phyloP scores from a whole-genome alignment of 1,284 basidiomycete genomes.

The Sanghuangporus sanghuang region DNA sequence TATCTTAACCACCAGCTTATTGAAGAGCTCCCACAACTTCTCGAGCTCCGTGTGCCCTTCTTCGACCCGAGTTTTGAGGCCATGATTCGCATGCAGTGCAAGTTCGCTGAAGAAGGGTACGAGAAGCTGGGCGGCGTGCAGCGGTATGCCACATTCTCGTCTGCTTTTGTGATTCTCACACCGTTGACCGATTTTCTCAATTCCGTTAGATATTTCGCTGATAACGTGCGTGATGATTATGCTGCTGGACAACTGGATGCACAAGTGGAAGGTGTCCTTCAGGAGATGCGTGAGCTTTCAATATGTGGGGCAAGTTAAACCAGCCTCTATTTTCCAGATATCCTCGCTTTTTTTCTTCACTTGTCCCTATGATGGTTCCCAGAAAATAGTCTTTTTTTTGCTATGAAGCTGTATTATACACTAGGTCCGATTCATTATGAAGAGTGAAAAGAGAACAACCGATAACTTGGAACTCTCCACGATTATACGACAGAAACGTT shows the following conservation, averaged over 20 bases:
- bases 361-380: neutral
- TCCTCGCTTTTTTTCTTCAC: neutral
- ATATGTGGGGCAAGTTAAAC: slow-evolving; percentile 67
- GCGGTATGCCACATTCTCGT: slow-evolving; percentile 41
- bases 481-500: too few relatives aligned
- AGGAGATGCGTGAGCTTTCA: slow-evolving; percentile 94
- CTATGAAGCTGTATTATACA: neutral
- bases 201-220: slow-evolving; percentile 73
- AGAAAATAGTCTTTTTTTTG: neutral
- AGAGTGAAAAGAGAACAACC: too few relatives aligned
- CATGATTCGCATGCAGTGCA: slow-evolving; percentile 97
- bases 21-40: slow-evolving; percentile 84
- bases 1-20: slow-evolving; percentile 91
- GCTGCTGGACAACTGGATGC: slow-evolving; percentile 94
- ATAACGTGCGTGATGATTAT: slow-evolving; percentile 92
- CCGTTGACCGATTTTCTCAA: slow-evolving; percentile 1
- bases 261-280: slow-evolving; percentile 90
- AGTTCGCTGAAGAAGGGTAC: slow-evolving; percentile 97
- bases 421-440: neutral
- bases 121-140: slow-evolving; percentile 97
- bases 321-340: neutral
- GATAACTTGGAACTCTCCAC: too few relatives aligned
- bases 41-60: slow-evolving; percentile 94
- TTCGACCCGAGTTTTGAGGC: slow-evolving; percentile 98
- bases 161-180: neutral